phyloP scores from a whole-genome alignment of 768 basidiomycete species.

The Podaxis carcinomalis region DNA sequence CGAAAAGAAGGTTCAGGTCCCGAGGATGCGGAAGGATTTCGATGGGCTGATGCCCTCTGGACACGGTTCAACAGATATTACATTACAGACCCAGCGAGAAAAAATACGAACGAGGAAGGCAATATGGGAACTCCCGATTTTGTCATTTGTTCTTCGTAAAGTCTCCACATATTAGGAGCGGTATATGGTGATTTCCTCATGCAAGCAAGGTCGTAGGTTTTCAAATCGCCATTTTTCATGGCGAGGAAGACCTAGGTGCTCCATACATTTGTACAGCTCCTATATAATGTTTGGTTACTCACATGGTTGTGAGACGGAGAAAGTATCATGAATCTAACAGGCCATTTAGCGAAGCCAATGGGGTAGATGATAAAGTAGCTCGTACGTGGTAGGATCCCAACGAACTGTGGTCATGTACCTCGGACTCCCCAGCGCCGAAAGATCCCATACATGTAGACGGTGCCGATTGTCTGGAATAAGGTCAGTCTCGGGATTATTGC shows the following conservation, averaged over 20 bases:
- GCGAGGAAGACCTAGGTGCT: conserved; percentile 41
- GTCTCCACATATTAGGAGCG: conserved; percentile 73
- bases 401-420: conserved; percentile 43
- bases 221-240: conserved; percentile 52
- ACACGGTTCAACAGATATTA: conserved; percentile 9
- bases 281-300: conserved; percentile 14
- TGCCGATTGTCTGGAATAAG: conserved; percentile 43
- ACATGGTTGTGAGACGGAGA: conserved; percentile 76
- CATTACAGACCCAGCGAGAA: background rate
- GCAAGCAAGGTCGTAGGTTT: conserved; percentile 74
- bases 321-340: conserved; percentile 48
- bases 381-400: conserved; percentile 47
- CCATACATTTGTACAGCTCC: conserved; percentile 4
- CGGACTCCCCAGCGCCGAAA: conserved; percentile 48
- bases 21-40: conserved; percentile 69
- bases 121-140: conserved; percentile 31
- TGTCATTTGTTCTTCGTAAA: conserved; percentile 57
- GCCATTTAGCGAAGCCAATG: background rate
- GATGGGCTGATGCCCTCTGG: conserved; percentile 43
- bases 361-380: conserved; percentile 5
- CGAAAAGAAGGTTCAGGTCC: conserved; percentile 65
- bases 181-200: conserved; percentile 60
- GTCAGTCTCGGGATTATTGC: conserved; percentile 3
- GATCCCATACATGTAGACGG: conserved; percentile 58
- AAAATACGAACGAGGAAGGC: conserved; percentile 27